Conservation (phyloP, 2,329 filamentous ascomycete species). For the Colletotrichum chrysophilum region DNA sequence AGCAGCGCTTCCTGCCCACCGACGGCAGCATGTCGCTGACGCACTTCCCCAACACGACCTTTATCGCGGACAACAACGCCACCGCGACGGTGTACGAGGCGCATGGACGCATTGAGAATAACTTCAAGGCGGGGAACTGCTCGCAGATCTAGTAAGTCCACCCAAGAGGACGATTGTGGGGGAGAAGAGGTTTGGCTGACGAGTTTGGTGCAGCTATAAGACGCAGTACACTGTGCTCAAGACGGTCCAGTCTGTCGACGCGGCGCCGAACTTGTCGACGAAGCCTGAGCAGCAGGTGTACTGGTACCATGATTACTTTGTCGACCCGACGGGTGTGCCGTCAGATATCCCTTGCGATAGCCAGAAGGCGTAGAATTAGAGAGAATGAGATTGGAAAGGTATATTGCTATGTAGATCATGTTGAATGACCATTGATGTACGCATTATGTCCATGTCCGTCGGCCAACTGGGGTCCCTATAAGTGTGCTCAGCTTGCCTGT, state of each 20-base stretch:
- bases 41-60: slow-evolving; percentile 16
- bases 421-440: background rate
- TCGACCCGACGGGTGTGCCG: slow-evolving; percentile 6
- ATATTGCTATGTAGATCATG: background rate
- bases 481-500: background rate
- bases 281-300: slow-evolving; percentile 11
- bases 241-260: background rate
- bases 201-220: background rate
- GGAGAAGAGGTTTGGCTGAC: background rate
- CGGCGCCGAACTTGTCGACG: slow-evolving; percentile 1
- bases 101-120: slow-evolving; percentile 6
- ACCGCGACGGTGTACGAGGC: slow-evolving; percentile 11
- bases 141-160: slow-evolving; percentile 12
- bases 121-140: slow-evolving; percentile 14
- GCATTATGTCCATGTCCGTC: background rate
- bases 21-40: slow-evolving; percentile 15
- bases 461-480: background rate
- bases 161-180: accelerated
- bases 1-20: slow-evolving; percentile 3
- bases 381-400: background rate
- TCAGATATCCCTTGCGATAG: slow-evolving; percentile 15
- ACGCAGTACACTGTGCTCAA: slow-evolving; percentile 13
- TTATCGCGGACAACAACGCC: background rate
- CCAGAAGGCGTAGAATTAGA: background rate
- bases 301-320: slow-evolving; percentile 17